phyloP scores from a whole-genome alignment of 2,329 filamentous ascomycete genomes.

The Rachicladosporium sp. region DNA sequence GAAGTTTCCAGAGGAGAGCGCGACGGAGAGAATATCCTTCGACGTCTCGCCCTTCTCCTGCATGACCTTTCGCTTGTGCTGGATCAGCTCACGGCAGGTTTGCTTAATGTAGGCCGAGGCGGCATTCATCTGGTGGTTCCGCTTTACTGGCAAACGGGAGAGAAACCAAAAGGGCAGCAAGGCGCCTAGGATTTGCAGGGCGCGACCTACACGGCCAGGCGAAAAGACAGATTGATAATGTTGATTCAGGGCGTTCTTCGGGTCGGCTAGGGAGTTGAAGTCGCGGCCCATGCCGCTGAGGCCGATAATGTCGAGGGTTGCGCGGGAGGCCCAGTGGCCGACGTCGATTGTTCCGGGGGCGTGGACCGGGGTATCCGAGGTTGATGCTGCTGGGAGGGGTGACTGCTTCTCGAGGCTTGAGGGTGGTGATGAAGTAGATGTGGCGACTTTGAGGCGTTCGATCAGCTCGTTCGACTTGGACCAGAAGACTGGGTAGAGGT shows the following conservation, averaged over 20 bases:
- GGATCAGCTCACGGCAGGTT: constrained; percentile 57
- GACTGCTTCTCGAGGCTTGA: background rate
- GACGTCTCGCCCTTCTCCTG: constrained; percentile 25
- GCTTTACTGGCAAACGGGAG: constrained; percentile 51
- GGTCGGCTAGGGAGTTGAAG: constrained; percentile 40
- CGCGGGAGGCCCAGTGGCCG: constrained; percentile 35
- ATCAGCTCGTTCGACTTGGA: constrained; percentile 33
- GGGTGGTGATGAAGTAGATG: constrained; percentile 13
- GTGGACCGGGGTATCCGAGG: constrained; percentile 10
- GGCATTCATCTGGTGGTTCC: constrained; percentile 52
- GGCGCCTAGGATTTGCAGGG: constrained; percentile 43
- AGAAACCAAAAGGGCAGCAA: constrained; percentile 45
- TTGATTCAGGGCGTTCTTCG: constrained; percentile 39
- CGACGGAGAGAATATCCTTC: constrained; percentile 68
- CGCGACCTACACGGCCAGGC: constrained; percentile 35
- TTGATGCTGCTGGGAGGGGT: background rate
- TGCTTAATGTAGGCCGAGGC: constrained; percentile 50
- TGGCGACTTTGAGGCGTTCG: constrained; percentile 20
- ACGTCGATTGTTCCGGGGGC: constrained; percentile 30
- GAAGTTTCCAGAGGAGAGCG: constrained; percentile 63
- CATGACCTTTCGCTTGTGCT: constrained; percentile 51
- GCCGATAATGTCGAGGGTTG: constrained; percentile 48
- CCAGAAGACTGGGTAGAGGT: constrained; percentile 39
- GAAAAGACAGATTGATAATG: constrained; percentile 42
- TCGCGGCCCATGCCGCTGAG: constrained; percentile 45